Base-by-base conservation (phyloP, 1,139 yeast genomes). In the Candida mesenterica region DNA sequence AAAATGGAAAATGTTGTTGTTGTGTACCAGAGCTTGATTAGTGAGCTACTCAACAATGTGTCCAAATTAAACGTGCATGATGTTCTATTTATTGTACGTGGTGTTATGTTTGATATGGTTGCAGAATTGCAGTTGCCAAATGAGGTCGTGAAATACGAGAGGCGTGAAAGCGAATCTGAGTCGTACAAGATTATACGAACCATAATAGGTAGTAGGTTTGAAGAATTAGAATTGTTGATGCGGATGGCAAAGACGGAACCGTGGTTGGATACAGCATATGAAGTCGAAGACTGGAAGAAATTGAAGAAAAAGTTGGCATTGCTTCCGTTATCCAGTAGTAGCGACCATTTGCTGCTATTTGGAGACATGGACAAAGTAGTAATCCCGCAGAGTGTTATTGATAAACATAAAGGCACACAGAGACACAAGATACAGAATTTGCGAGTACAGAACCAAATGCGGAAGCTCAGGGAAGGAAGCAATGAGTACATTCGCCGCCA, bases 121-220 rank as follows among this genome's bases (percentile, higher is more conserved):
- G 16, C 34, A 2, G 33, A 32, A 28, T 47, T 62, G 18, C 39
- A 36, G 4, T 43, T 64, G 12, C 66, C 67, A 0, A 33, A 38
- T 9, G 67, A 61, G 25, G 31, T 33, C 2, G 34, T 33, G 2
- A 33, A 30, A 24, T 46, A 45, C 33, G 40, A 39, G 16, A 38
- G 37, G 25, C 40, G 37, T 30, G 36, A 14, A 3, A 32, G 40
- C n/a, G 36, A 49, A 5, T 52, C 62, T 2, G 69, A 65, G 34
- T 49, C 54, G 39, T 59, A 57, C 43, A 53, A 55, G 31, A 62
- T 62, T 5, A 32, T 62, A 30, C 44, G 59, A 26, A 41, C 61
- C 31, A 38, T 62, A 2, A 48, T 57, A 4, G 38, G 38, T 3
- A 17, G 26, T 16, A 22, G 30, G n/a, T 36, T 36, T 31, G 37